phyloP scores from a whole-genome alignment of 768 basidiomycete genomes.

The Harrya chromipes region DNA sequence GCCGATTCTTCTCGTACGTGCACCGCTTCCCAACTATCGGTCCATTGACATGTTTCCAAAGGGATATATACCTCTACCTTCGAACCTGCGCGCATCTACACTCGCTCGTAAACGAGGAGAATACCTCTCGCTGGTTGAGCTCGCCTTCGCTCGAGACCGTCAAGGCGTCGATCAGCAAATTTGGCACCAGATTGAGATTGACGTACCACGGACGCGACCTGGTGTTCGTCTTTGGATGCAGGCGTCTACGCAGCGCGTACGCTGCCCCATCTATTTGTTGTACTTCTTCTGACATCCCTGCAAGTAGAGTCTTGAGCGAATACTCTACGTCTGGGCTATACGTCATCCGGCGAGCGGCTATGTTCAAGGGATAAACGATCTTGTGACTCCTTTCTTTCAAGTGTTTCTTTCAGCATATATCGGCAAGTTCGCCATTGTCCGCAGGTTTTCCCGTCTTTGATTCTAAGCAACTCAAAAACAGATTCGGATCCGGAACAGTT shows the following conservation, averaged over 20 bases:
- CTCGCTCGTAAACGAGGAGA: constrained; percentile 90
- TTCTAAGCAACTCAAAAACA: constrained; percentile 31
- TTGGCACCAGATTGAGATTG: constrained; percentile 99
- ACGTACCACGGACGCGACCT: constrained; percentile 93
- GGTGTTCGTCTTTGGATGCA: constrained; percentile 92
- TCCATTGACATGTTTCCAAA: constrained; percentile 30
- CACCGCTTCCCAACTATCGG: neutral
- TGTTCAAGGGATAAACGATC: constrained; percentile 98
- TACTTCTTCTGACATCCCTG: constrained; percentile 19
- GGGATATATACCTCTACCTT: constrained; percentile 91
- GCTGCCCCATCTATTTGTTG: constrained; percentile 20
- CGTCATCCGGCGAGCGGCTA: constrained; percentile 98
- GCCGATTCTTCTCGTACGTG: constrained; percentile 86
- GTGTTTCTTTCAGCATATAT: constrained; percentile 96
- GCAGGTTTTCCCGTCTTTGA: neutral
- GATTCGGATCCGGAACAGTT: constrained; percentile 90
- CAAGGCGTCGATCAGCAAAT: constrained; percentile 92
- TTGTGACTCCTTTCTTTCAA: constrained; percentile 96
- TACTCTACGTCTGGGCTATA: constrained; percentile 98
- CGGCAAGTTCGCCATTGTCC: constrained; percentile 44
- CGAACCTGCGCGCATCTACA: constrained; percentile 67
- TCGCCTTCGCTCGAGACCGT: constrained; percentile 84
- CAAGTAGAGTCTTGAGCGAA: constrained; percentile 82
- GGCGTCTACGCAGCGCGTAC: constrained; percentile 81
- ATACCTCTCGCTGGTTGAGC: constrained; percentile 83